Percentiles rank a stretch among this genome's conserved stretches.
phyloP scores from a whole-genome alignment of 2,329 filamentous ascomycete genomes.

The Cladorrhinum sp. region DNA sequence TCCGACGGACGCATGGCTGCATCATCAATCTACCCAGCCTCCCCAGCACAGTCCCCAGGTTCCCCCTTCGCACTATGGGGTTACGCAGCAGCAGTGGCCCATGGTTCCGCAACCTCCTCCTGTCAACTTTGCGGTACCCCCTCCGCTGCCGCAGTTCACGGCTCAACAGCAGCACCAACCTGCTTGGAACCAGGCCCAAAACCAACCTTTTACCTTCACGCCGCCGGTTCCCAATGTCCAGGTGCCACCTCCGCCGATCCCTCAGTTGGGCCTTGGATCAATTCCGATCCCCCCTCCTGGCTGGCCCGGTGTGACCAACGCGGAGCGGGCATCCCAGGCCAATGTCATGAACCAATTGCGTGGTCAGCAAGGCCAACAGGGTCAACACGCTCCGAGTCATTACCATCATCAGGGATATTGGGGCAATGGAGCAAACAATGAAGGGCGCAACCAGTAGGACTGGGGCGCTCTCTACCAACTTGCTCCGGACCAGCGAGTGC shows the following conservation, averaged over 20 bases:
- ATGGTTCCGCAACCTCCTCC: background rate
- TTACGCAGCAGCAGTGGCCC: conserved; percentile 25
- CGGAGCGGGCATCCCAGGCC: background rate
- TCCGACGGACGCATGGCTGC: no score
- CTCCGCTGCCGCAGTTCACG: conserved; percentile 15
- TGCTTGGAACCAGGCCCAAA: conserved; percentile 23
- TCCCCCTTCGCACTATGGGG: conserved; percentile 27
- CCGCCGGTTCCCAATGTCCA: conserved; percentile 28
- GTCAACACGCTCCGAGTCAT: no score
- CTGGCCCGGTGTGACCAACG: conserved; percentile 23
- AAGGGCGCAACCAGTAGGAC: no score
- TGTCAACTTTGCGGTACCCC: conserved; percentile 11
- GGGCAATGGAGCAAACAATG: no score
- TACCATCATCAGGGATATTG: no score
- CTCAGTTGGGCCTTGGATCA: conserved; percentile 23
- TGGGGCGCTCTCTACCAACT: no score
- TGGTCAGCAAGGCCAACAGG: no score
- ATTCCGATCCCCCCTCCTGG: conserved; percentile 4
- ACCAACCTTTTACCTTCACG: conserved; percentile 21
- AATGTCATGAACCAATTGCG: no score
- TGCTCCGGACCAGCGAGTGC: no score
- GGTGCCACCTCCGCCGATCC: conserved; percentile 25
- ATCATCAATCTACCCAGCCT: conserved; percentile 1
- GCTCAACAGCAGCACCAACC: conserved; percentile 17
- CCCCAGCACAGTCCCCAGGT: conserved; percentile 23